phyloP scores from a whole-genome alignment of 345 rosid species.

The Eucalyptus pumila region DNA sequence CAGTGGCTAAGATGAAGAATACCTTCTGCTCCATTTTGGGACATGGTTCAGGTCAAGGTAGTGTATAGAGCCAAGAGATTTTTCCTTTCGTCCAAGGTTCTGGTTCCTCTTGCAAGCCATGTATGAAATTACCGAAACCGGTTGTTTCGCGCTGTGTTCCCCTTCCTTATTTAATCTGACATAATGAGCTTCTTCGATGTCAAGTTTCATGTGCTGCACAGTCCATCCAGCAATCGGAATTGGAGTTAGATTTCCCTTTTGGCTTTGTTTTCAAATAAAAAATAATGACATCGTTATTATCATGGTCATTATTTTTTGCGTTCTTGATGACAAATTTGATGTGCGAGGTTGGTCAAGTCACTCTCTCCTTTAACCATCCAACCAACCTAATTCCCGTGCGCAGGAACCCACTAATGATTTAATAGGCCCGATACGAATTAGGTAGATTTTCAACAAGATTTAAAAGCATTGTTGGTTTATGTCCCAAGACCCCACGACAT shows the following conservation, averaged over 20 bases:
- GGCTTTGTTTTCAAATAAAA: not conserved
- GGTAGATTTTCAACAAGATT: not conserved
- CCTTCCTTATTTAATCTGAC: not conserved
- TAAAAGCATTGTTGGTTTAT: not conserved
- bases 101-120: not conserved
- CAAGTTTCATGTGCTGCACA: not conserved
- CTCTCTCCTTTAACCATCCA: not conserved
- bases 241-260: not conserved
- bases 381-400: not conserved
- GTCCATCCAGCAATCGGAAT: not conserved
- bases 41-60: not conserved
- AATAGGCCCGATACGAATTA: not conserved
- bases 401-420: not conserved
- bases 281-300: not conserved
- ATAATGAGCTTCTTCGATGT: conserved; percentile 17
- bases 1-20: conserved; percentile 33
- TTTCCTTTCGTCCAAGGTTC: not conserved
- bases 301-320: not conserved
- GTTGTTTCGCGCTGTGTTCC: not conserved
- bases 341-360: not conserved
- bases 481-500: not conserved
- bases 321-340: not conserved
- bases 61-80: not conserved
- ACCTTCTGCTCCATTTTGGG: conserved; percentile 24
- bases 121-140: not conserved